phyloP scores from a whole-genome alignment of 805 yeast genomes.

The Nakazawaea peltata region DNA sequence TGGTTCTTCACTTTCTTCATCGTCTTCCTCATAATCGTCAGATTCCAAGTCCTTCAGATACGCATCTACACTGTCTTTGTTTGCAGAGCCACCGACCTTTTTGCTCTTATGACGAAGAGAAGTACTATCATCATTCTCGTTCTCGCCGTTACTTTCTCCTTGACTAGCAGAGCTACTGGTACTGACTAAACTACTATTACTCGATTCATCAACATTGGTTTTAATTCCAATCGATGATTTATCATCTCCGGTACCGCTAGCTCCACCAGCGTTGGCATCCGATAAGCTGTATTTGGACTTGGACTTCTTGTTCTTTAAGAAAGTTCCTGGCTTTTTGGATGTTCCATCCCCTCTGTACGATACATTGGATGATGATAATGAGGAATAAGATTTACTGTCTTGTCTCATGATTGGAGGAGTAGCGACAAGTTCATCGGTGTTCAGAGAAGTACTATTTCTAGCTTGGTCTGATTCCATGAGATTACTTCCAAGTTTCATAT shows the following conservation, averaged over 20 bases:
- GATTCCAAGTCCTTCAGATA: too few species aligned
- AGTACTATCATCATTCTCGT: not conserved
- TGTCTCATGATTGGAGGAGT: slow-evolving; percentile 8
- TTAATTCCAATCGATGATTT: not conserved
- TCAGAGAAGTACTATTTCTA: not conserved
- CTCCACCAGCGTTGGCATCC: too few species aligned
- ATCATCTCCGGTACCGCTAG: too few species aligned
- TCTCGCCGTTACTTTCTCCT: slow-evolving; percentile 6
- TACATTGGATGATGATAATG: slow-evolving; percentile 3
- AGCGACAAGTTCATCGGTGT: slow-evolving; percentile 2
- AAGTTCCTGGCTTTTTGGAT: not conserved
- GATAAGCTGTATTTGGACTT: too few species aligned
- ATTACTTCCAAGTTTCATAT: not conserved
- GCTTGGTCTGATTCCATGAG: not conserved
- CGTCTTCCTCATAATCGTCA: slow-evolving; percentile 2
- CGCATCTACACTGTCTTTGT: too few species aligned
- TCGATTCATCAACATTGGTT: slow-evolving; percentile 10
- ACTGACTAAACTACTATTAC: slow-evolving; percentile 2
- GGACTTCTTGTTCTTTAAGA: slow-evolving; percentile 4
- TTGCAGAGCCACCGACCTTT: too few species aligned
- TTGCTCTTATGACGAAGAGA: too few species aligned
- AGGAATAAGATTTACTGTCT: slow-evolving; percentile 6
- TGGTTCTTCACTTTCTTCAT: not conserved
- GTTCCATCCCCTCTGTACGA: not conserved
- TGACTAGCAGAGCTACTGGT: not conserved